Conservation (phyloP, 305 asterid genomes). For the Rubia tinctorum region DNA sequence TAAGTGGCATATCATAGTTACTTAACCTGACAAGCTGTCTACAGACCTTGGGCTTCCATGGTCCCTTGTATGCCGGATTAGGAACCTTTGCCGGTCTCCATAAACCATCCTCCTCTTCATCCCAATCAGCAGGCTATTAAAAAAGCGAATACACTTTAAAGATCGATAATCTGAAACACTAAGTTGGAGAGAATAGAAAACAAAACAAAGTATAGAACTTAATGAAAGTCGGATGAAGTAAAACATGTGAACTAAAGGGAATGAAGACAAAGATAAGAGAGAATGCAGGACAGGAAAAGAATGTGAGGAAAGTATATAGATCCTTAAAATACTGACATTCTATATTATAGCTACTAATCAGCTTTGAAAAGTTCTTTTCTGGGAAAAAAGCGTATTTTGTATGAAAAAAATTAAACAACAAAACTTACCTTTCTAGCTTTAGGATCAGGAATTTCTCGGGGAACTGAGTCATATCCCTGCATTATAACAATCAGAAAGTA, state of each 20-base stretch:
- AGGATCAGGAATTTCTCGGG: conserved; percentile 93
- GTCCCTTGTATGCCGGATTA: conserved; percentile 86
- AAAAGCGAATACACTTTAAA: conserved; percentile 18
- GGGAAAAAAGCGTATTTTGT: not conserved
- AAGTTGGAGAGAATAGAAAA: not conserved
- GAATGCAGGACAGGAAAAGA: conserved; percentile 4
- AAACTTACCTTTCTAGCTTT: conserved; percentile 72
- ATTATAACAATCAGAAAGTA: conserved; percentile 12
- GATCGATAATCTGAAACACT: not conserved
- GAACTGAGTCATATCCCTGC: conserved; percentile 96
- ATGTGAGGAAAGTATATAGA: not conserved
- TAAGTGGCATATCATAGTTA: not conserved
- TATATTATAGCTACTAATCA: not conserved
- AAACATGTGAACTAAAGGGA: not conserved
- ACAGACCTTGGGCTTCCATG: conserved; percentile 84
- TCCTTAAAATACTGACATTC: not conserved
- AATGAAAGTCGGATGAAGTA: not conserved
- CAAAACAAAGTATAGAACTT: not conserved
- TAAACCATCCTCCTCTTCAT: conserved; percentile 92
- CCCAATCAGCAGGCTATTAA: conserved; percentile 89
- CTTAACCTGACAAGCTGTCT: conserved; percentile 1
- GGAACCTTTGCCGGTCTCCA: conserved; percentile 87
- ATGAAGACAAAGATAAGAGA: not conserved
- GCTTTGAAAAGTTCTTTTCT: not conserved
- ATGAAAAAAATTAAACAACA: not conserved